Evolutionary conservation across 306 rosid species (phyloP).

Genomic region (Fagus crenata): DNA sequence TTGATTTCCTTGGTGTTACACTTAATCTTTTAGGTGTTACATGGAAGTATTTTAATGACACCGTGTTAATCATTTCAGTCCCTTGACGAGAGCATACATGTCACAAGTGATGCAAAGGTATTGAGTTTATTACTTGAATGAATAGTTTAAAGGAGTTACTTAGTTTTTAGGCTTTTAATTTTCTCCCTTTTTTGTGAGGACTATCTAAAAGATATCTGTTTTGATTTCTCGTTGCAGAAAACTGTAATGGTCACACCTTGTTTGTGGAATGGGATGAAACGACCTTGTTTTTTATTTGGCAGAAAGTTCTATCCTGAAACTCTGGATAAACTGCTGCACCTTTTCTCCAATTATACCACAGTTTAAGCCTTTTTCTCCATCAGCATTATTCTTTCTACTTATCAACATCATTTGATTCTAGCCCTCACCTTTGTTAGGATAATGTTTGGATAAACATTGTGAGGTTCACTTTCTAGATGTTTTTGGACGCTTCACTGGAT

Average conservation of each 20-base stretch:
- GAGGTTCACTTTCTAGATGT: not conserved
- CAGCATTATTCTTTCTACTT: not conserved
- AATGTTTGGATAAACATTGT: not conserved
- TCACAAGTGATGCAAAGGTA: constrained; percentile 43
- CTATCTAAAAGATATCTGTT: not conserved
- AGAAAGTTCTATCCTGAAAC: constrained; percentile 63
- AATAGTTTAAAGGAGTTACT: not conserved
- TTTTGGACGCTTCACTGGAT: not conserved
- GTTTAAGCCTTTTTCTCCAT: constrained; percentile 1
- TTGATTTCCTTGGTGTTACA: not conserved
- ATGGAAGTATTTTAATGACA: constrained; percentile 3
- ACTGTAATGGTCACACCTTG: constrained; percentile 29
- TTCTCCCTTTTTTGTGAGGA: not conserved
- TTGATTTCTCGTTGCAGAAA: constrained; percentile 29
- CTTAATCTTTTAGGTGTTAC: not conserved
- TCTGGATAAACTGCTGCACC: constrained; percentile 36
- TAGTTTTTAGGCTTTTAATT: not conserved
- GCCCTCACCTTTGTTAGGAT: not conserved
- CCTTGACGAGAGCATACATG: constrained; percentile 38
- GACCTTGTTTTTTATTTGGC: constrained; percentile 52
- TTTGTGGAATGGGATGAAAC: constrained; percentile 50
- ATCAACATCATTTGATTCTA: not conserved
- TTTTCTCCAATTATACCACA: constrained; percentile 42
- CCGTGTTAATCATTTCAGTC: constrained; percentile 34
- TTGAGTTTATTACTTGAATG: not conserved